These are phyloP conservation scores for Reticulascus tulasneorum DNA, from an alignment of 2,329 filamentous ascomycete genomes.

Conservation along the genomic window DNA sequence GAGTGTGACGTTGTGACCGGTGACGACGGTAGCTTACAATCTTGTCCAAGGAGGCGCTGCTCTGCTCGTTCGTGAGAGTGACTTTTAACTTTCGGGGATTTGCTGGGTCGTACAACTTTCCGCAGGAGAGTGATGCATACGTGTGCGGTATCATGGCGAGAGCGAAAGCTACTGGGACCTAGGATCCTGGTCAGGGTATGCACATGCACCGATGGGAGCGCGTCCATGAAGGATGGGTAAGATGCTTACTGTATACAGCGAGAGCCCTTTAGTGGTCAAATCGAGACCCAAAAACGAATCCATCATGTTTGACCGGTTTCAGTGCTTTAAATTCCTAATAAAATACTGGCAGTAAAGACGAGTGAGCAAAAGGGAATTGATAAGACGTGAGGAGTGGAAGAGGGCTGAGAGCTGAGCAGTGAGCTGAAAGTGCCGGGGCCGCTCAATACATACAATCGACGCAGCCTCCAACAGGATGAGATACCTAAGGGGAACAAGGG, in stretches of 20 bases:
- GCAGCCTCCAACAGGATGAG: too few relatives aligned
- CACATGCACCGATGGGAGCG: conserved; percentile 5
- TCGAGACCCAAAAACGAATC: conserved; percentile 26
- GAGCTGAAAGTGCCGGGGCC: too few relatives aligned
- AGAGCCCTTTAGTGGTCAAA: conserved; percentile 29
- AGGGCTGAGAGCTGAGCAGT: too few relatives aligned
- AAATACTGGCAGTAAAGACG: too few relatives aligned
- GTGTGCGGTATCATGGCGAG: conserved; percentile 30
- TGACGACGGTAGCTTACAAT: conserved; percentile 13
- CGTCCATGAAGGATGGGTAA: conserved; percentile 9
- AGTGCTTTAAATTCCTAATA: too few relatives aligned
- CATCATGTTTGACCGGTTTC: conserved; percentile 19
- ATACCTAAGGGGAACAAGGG: too few relatives aligned
- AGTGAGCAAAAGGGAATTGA: background rate
- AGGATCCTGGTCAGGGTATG: background rate
- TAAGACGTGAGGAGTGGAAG: background rate
- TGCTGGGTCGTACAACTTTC: conserved; percentile 31
- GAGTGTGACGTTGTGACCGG: background rate
- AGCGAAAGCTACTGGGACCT: conserved; percentile 38
- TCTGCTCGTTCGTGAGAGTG: conserved; percentile 25
- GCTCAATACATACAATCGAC: too few relatives aligned
- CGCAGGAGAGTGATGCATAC: conserved; percentile 25
- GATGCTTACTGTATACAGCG: conserved; percentile 26
- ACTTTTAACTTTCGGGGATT: conserved; percentile 32
- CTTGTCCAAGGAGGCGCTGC: conserved; percentile 27